These are phyloP conservation scores for Pogostemon cablin DNA, from an alignment of 257 asterid genomes.

Conservation along the genomic window DNA sequence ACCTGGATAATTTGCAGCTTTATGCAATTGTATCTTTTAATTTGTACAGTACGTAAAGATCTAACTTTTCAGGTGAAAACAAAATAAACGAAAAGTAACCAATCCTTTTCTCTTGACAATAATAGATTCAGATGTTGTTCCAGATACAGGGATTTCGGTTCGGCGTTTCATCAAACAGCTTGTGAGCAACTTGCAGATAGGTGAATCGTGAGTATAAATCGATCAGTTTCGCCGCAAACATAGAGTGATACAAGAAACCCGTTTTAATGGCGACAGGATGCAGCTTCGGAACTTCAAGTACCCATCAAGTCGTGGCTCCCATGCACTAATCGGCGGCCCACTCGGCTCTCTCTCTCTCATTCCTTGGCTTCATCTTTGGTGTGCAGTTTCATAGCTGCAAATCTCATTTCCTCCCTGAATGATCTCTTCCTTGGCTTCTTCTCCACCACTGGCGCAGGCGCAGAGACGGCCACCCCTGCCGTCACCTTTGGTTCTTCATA, in stretches of 20 bases:
- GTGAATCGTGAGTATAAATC: too few relatives aligned
- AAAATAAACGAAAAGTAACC: constrained; percentile 48
- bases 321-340: constrained; percentile 67
- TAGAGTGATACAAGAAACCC: constrained; percentile 35
- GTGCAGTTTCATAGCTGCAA: constrained; percentile 93
- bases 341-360: constrained; percentile 87
- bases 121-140: constrained; percentile 51
- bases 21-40: neutral
- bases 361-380: constrained; percentile 83
- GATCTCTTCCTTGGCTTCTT: constrained; percentile 53
- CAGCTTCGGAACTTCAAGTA: constrained; percentile 66
- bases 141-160: constrained; percentile 36
- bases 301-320: constrained; percentile 87
- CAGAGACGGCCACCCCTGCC: constrained; percentile 44
- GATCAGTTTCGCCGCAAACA: constrained; percentile 34
- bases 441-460: constrained; percentile 51
- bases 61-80: constrained; percentile 44
- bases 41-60: constrained; percentile 44
- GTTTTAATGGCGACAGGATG: constrained; percentile 53
- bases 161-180: constrained; percentile 80
- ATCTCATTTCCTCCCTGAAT: constrained; percentile 93
- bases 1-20: too few relatives aligned
- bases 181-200: constrained; percentile 33
- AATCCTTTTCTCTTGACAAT: constrained; percentile 39
- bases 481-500: constrained; percentile 40